Conservation (phyloP, 2,329 filamentous ascomycete species). For the Endocalyx cinctus region DNA sequence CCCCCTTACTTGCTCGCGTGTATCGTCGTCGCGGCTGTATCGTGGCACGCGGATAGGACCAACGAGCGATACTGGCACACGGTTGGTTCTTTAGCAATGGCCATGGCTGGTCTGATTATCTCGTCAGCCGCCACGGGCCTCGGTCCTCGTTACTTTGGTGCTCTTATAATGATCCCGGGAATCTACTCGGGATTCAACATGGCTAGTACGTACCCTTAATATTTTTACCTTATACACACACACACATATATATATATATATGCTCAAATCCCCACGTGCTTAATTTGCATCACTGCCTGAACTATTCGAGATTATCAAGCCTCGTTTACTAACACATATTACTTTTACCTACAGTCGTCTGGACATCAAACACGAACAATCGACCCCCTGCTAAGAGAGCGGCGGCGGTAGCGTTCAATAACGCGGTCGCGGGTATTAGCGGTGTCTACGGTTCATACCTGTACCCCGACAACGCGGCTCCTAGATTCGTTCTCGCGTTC, state of each 20-base stretch:
- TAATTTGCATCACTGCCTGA: too few species aligned
- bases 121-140: conserved; percentile 10
- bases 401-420: conserved; percentile 17
- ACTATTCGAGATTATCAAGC: too few species aligned
- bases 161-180: conserved; percentile 16
- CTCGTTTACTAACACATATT: too few species aligned
- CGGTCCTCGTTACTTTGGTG: conserved; percentile 16
- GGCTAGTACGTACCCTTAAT: too few species aligned
- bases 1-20: conserved; percentile 25
- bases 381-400: conserved; percentile 15
- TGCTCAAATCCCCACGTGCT: too few species aligned
- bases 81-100: conserved; percentile 15
- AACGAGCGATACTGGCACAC: conserved; percentile 36
- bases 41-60: conserved; percentile 32
- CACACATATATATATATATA: too few species aligned
- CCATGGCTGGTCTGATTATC: conserved; percentile 21
- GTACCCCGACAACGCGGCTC: conserved; percentile 17
- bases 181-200: conserved; percentile 21
- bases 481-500: conserved; percentile 20
- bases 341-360: too few species aligned
- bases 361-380: conserved; percentile 18
- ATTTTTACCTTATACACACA: too few species aligned
- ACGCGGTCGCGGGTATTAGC: conserved; percentile 16
- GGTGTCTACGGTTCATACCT: conserved; percentile 22
- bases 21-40: conserved; percentile 24